A percentile compares a stretch with the other conserved stretches of the same genome.
These are phyloP conservation scores for Geotrichum cucujoidarum DNA, from an alignment of 1,139 yeast genomes.

Conservation along the genomic window DNA sequence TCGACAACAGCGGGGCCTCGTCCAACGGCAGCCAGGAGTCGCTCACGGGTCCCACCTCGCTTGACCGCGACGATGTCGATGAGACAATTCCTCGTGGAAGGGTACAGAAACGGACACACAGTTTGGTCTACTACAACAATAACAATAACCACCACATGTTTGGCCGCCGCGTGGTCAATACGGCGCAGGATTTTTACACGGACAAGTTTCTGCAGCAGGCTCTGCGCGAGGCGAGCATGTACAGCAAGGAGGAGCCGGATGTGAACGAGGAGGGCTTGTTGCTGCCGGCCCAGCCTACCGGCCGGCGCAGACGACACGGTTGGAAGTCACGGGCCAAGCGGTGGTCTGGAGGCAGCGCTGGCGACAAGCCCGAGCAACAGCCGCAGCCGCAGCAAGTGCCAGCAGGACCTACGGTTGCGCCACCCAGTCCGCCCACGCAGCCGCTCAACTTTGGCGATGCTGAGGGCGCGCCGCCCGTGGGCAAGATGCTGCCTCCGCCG, in stretches of 20 bases:
- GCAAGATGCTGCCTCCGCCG: not conserved
- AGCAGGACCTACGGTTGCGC: too few species aligned
- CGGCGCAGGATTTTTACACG: constrained; percentile 4
- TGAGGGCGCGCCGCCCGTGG: too few species aligned
- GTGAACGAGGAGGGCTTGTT: too few species aligned
- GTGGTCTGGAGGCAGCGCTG: too few species aligned
- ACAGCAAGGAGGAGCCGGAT: not conserved
- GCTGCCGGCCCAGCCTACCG: too few species aligned
- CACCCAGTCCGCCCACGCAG: too few species aligned
- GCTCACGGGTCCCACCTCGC: not conserved
- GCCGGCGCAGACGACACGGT: too few species aligned
- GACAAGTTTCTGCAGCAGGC: constrained; percentile 7
- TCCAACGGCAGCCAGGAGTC: not conserved
- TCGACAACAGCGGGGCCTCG: constrained; percentile 1
- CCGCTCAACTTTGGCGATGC: too few species aligned
- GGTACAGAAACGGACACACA: constrained; percentile 7
- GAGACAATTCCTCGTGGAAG: too few species aligned
- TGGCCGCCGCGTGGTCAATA: not conserved
- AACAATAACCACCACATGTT: constrained; percentile 1
- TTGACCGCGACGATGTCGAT: not conserved
- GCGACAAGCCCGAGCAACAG: not conserved
- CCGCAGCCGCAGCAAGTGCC: not conserved
- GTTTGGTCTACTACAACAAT: constrained; percentile 4
- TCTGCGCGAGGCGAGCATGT: not conserved
- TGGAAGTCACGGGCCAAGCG: too few species aligned